These are phyloP conservation scores for Botrytis porri DNA, from an alignment of 2,329 filamentous ascomycete species.

Conservation along the genomic window DNA sequence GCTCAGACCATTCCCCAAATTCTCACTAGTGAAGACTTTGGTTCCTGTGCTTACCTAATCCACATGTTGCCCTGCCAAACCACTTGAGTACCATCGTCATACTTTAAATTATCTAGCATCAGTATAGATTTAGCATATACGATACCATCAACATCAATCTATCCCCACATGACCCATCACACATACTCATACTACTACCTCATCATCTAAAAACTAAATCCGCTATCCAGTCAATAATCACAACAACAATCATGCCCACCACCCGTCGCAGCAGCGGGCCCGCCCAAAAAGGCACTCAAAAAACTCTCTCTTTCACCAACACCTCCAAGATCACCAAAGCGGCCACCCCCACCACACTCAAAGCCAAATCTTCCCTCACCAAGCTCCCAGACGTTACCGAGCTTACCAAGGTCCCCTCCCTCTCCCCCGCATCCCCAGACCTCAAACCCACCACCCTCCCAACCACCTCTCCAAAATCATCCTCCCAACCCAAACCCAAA, in stretches of 20 bases:
- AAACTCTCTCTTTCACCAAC: slow-evolving; percentile 62
- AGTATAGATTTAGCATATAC: background rate
- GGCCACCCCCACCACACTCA: slow-evolving; percentile 34
- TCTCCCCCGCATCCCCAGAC: slow-evolving; percentile 20
- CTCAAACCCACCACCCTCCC: background rate
- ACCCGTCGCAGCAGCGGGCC: slow-evolving; percentile 42
- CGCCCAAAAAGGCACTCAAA: slow-evolving; percentile 43
- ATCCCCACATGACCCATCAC: too few relatives aligned
- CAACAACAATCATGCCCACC: slow-evolving; percentile 16
- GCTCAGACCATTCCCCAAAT: background rate
- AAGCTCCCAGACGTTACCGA: background rate
- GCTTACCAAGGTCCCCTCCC: slow-evolving; percentile 12
- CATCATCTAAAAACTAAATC: background rate
- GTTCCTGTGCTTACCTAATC: background rate
- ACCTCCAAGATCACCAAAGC: slow-evolving; percentile 56
- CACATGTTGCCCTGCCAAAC: slow-evolving; percentile 12
- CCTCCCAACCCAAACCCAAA: slow-evolving; percentile 20
- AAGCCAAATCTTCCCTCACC: background rate
- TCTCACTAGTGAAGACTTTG: background rate
- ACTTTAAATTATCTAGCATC: background rate
- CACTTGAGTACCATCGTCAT: background rate
- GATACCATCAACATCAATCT: background rate
- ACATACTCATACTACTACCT: background rate
- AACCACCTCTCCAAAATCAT: background rate
- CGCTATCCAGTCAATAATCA: slow-evolving; percentile 13